Evolutionary conservation across 345 rosid genomes (phyloP), one percentile per base, ranked within the genome.

Genomic region (Salix viminalis): DNA sequence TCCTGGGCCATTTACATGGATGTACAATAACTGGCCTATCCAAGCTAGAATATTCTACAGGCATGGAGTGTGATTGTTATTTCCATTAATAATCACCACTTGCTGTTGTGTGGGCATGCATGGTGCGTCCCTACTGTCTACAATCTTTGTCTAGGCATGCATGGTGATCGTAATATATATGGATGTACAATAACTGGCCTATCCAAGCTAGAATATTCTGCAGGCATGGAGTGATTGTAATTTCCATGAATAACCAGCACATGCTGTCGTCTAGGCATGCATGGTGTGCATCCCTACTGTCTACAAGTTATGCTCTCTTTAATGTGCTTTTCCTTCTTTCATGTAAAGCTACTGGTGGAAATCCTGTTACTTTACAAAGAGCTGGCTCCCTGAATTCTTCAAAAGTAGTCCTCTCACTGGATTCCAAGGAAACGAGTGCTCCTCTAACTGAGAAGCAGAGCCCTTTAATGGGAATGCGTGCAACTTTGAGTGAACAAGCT

Each of bases 301-400:
- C 69, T 37, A 30, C 41, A 12, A 18, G 36, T 28, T 74, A 10
- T 44, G 2, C 28, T 61, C n/a, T 19, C 24, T 70, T 65, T 83
- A 76, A 83, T 83, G 36, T 84, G 65, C 34, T 69, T 26, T 69
- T 77, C 65, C 67, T 24, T 73, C 70, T 84, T 79, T 76, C 77
- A 24, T 84, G 77, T 77, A 75, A 89, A 89, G 92, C 92, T 75
- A 72, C 90, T 75, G 91, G 89, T 71, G 94, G 92, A 81, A 91
- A 85, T 80, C 87, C 86, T 58, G 81, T 89, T 82, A 81, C 90
- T 75, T 74, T 84, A 64, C 83, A 84, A 74, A 86, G 78, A 61
- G 75, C 73, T 66, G 86, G 78, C 46, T 81, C 96, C 67, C 78
- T 81, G 75, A 85, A 66, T 81, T 83, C 88, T 78, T 79, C 89